Base-by-base conservation (phyloP, 2,329 filamentous ascomycete genomes). In the Sporothrix sp. region DNA sequence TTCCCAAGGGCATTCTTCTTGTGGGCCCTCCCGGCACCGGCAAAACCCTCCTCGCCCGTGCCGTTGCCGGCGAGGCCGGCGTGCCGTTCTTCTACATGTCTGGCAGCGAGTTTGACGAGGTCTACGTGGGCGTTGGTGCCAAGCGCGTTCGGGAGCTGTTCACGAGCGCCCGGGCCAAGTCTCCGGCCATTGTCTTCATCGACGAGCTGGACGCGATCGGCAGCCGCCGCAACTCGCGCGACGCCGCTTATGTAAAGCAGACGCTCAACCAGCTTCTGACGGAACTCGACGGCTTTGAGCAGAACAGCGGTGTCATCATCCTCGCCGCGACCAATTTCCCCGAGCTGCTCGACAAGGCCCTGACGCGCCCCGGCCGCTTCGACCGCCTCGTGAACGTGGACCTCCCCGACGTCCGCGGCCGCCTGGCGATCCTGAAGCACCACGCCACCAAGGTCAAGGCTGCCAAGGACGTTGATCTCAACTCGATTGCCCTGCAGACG, bases 61-160 rank as follows among this genome's bases (percentile, higher is more conserved):
- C 93, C 50, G 93, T 98, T 54, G 93, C 93, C 43, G 93, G 93
- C 48, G 93, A 98, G 71, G 90, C 93, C 49, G 93, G 91, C 51
- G 93, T 98, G 16, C 93, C 93, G 1, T 98, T 98, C 76, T 98
- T 97, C 76, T 98, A 96, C 76, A 97, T 98, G 91, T 98, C 93
- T 62, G 93, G 93, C 46, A 95, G 88, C 52, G 93, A 98, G 66
- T 98, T 98, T 63, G 93, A 98, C 62, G 93, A 98, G 68, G 85
- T 98, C 48, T 98, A 96, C 62, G 94, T 98, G 32, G 93, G 93
- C 63, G 93, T 98, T 10, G 65, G 65, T 43, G 65, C 65, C 32
- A 66, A 98, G 74, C 86, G 93, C 62, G 91, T 98, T 44, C 87
- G 93, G 53, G 93, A 68, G 39, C 62, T 68, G 33, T 68, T 68